phyloP scores from a whole-genome alignment of 306 rosid genomes.

The Lupinus albus region DNA sequence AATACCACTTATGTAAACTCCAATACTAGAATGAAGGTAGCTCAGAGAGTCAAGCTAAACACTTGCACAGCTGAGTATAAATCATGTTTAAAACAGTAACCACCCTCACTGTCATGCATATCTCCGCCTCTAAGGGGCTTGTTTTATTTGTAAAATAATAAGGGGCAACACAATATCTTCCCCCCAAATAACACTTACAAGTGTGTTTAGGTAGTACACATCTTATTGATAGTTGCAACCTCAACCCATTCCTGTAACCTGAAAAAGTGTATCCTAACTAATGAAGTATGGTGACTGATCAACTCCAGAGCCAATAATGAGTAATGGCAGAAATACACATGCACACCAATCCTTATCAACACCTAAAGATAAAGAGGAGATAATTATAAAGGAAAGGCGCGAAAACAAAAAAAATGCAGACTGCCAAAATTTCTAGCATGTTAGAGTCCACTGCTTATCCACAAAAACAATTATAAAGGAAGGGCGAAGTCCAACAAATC shows the following conservation, averaged over 20 bases:
- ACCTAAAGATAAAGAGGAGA: neutral
- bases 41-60: neutral
- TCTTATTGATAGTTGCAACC: slow-evolving; percentile 10
- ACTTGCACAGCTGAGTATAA: slow-evolving; percentile 4
- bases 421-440: neutral
- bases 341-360: slow-evolving; percentile 26
- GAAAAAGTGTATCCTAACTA: neutral
- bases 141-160: too few species aligned
- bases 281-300: neutral
- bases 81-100: neutral
- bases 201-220: neutral
- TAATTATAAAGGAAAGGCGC: too few species aligned
- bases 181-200: neutral
- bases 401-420: neutral
- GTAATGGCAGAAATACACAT: neutral
- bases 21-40: neutral
- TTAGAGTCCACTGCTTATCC: neutral
- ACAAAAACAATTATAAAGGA: neutral
- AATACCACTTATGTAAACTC: neutral
- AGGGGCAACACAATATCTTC: too few species aligned
- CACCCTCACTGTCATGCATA: neutral
- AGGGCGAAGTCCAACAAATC: slow-evolving; percentile 17
- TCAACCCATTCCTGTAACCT: neutral
- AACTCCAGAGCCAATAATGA: slow-evolving; percentile 19
- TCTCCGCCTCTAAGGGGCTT: neutral